A percentile compares a stretch with the other conserved stretches of the same genome.
Conservation (phyloP, 2,329 filamentous ascomycete genomes). For the Penicillium sp. region DNA sequence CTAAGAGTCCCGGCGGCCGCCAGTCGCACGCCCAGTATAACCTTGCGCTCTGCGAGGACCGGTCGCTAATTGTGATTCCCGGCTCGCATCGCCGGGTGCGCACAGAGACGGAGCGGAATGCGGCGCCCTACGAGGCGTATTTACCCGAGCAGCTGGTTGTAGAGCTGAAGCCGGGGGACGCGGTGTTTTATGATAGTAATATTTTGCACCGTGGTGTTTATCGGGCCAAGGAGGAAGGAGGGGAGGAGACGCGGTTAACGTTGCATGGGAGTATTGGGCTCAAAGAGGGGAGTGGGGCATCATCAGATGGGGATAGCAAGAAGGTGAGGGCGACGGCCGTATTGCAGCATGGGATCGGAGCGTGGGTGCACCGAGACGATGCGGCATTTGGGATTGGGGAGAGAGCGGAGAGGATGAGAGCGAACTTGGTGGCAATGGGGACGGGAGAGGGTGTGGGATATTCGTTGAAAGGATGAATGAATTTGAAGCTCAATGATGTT, state of each 20-base stretch:
- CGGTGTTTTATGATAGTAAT: slow-evolving; percentile 89
- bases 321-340: slow-evolving; percentile 50
- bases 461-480: slow-evolving; percentile 45
- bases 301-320: slow-evolving; percentile 30
- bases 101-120: slow-evolving; percentile 70
- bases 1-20: slow-evolving; percentile 47
- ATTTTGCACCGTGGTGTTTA: slow-evolving; percentile 64
- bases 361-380: slow-evolving; percentile 50
- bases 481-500: not conserved
- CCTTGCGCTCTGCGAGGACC: slow-evolving; percentile 76
- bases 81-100: slow-evolving; percentile 74
- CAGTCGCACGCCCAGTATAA: slow-evolving; percentile 87
- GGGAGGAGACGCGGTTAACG: slow-evolving; percentile 46
- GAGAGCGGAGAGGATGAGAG: slow-evolving; percentile 50
- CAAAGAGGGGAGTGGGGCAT: slow-evolving; percentile 29
- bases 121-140: slow-evolving; percentile 65
- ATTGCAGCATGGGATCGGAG: slow-evolving; percentile 52
- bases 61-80: slow-evolving; percentile 75
- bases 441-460: slow-evolving; percentile 51
- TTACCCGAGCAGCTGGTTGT: slow-evolving; percentile 71
- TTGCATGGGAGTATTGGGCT: slow-evolving; percentile 51
- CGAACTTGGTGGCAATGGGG: slow-evolving; percentile 51
- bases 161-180: slow-evolving; percentile 72
- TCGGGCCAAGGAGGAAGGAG: slow-evolving; percentile 41
- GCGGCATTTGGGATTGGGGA: slow-evolving; percentile 44